Evolutionary conservation across 1,284 basidiomycete species (phyloP).

Genomic region (Melanopsichium pennsylvanicum): DNA sequence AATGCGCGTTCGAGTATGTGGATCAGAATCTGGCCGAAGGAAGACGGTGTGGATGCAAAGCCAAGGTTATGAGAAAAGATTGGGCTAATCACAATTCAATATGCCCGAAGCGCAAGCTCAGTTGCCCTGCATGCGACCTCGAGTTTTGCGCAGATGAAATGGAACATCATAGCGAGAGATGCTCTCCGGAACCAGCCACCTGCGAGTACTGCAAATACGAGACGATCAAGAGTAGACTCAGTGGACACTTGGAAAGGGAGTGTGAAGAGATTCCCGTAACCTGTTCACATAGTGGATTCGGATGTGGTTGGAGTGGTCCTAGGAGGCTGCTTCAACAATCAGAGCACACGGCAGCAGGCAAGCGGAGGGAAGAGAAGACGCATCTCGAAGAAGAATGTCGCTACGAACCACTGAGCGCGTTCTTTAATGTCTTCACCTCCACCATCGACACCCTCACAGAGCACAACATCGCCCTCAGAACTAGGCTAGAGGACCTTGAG

Average conservation of each 20-base stretch:
- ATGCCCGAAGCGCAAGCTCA: constrained; percentile 29
- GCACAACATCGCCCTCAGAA: constrained; percentile 30
- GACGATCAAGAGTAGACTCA: constrained; percentile 30
- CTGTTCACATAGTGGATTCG: constrained; percentile 34
- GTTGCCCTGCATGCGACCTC: constrained; percentile 29
- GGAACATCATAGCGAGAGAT: constrained; percentile 16
- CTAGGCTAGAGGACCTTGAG: constrained; percentile 21
- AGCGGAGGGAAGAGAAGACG: constrained; percentile 14
- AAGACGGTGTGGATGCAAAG: constrained; percentile 40
- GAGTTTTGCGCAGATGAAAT: constrained; percentile 21
- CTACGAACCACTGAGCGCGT: constrained; percentile 41
- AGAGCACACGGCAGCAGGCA: constrained; percentile 2
- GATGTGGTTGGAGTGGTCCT: constrained; percentile 45
- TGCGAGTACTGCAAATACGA: constrained; percentile 23
- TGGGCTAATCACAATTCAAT: constrained; percentile 33
- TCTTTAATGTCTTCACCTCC: constrained; percentile 28
- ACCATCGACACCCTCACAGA: constrained; percentile 22
- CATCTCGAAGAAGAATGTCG: constrained; percentile 35
- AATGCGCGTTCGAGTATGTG: constrained; percentile 49
- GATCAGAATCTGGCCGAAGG: constrained; percentile 31
- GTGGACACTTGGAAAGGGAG: constrained; percentile 18
- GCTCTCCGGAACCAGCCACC: constrained; percentile 27
- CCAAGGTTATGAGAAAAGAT: constrained; percentile 53
- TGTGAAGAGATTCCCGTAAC: constrained; percentile 25
- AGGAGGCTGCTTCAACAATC: constrained; percentile 3